Base-by-base conservation (phyloP, 768 basidiomycete species). In the Coprinopsis sp. region DNA sequence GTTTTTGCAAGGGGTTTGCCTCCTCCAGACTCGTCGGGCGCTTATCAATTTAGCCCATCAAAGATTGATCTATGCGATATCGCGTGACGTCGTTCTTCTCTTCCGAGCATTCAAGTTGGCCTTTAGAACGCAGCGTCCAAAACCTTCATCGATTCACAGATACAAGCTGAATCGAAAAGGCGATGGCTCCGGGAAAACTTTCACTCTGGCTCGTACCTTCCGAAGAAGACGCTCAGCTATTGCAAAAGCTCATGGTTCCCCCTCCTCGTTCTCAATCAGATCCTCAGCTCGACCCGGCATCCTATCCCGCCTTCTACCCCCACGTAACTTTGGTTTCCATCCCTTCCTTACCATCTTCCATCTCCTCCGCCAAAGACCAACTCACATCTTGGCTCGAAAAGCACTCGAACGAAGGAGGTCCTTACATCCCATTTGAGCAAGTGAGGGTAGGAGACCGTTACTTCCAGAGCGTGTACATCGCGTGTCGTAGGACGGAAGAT, bases 151-250 rank as follows among this genome's bases (percentile, higher is more conserved):
- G n/a, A n/a, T n/a, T n/a, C n/a, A n/a, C n/a, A n/a, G n/a, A n/a
- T n/a, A n/a, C n/a, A n/a, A n/a, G n/a, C n/a, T n/a, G n/a, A n/a
- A n/a, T n/a, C n/a, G n/a, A n/a, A n/a, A n/a, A n/a, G n/a, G n/a
- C n/a, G n/a, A n/a, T n/a, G n/a, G n/a, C n/a, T n/a, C n/a, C n/a
- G n/a, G n/a, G n/a, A n/a, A n/a, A n/a, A n/a, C 30, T 43, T 33
- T 68, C 82, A 12, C 65, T 89, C 3, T 91, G 87, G 87, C 73
- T 91, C 24, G 79, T 89, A 12, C 84, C 87, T 4, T 56, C 68
- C 13, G 51, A 60, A n/a, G 44, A 56, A 7, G 73, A 78, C 51
- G 64, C 74, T 2, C 50, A 63, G 14, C 65, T 62, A 28, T 67
- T 90, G 19, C 59, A 64, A 52, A 62, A 55, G 10, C 53, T 76